Base-by-base conservation (phyloP, 23 red algal species). In the Cyanidioschyzon merolae region DNA sequence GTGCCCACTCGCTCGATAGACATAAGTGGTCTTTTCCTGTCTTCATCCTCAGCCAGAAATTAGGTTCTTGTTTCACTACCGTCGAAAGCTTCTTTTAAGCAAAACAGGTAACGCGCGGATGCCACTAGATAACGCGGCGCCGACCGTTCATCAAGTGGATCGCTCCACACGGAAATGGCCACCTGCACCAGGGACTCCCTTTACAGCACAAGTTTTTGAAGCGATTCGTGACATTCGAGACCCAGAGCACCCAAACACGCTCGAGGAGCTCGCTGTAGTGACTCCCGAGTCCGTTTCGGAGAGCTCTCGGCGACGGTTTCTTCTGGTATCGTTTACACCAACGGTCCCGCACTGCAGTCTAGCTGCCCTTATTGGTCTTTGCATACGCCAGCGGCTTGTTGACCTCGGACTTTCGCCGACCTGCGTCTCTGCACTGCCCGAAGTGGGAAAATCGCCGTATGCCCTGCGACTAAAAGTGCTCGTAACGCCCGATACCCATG, bases 221-320 rank as follows among this genome's bases (percentile, higher is more conserved):
- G 78, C 76, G 40, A 95, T 95, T 50, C 87, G 92, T 27, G 92
- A 96, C 79, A 91, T 96, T 77, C 87, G 92, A 40, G 92, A 96
- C 80, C 92, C 92, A 15, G 92, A 96, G 78, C 88, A 96, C 59
- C 92, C 92, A 0, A 83, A 96, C 76, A 82, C 92, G 40, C 85
- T 96, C 39, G 92, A 96, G 78, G 84, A 96, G 68, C 80, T 96
- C 37, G 87, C 84, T 16, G 92, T 96, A 0, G 71, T 96, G 0
- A 84, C 90, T 21, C 32, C 67, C 26, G 45, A 88, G 0, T 87
- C 79, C 39, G 83, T 91, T 25, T 63, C 71, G 25, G 76, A 77
- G 57, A 45, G 50, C 21, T 79, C 75, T 1, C 77, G 76, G 1
- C 39, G 26, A n/a, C 68, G 79, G 37, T 67, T 67, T 12, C 77